A percentile compares a stretch with the other conserved stretches of the same genome.
phyloP scores from a whole-genome alignment of 2,329 filamentous ascomycete species.

The Fusarium sp. region DNA sequence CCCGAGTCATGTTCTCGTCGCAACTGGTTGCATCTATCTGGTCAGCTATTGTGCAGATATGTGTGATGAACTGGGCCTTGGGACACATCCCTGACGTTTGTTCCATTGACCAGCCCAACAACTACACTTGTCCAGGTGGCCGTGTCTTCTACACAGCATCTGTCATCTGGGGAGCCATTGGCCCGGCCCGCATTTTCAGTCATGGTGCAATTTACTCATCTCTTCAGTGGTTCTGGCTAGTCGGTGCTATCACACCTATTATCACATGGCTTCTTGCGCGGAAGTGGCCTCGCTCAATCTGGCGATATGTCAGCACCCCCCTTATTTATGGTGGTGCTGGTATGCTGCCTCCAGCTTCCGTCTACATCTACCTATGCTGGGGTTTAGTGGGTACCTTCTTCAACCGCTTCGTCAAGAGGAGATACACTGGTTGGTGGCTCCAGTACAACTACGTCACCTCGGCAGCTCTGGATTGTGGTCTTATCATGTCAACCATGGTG shows the following conservation, averaged over 20 bases:
- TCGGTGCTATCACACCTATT: slow-evolving; percentile 73
- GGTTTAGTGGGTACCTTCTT: slow-evolving; percentile 75
- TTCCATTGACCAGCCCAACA: slow-evolving; percentile 63
- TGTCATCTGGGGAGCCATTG: slow-evolving; percentile 80
- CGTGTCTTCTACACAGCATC: slow-evolving; percentile 76
- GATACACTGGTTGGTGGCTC: slow-evolving; percentile 80
- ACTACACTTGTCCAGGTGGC: slow-evolving; percentile 69
- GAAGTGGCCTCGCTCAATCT: slow-evolving; percentile 69
- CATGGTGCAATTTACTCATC: slow-evolving; percentile 71
- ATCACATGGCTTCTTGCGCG: slow-evolving; percentile 74
- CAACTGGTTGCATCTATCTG: slow-evolving; percentile 72
- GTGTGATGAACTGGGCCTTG: slow-evolving; percentile 76
- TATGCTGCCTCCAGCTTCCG: slow-evolving; percentile 76
- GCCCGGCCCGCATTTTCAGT: slow-evolving; percentile 77
- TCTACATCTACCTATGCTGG: slow-evolving; percentile 80
- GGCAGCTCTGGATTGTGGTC: slow-evolving; percentile 76
- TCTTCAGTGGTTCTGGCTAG: slow-evolving; percentile 79
- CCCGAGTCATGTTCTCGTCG: slow-evolving; percentile 71
- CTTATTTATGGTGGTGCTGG: slow-evolving; percentile 76
- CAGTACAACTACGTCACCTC: slow-evolving; percentile 83
- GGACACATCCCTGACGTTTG: slow-evolving; percentile 74
- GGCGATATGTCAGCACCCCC: slow-evolving; percentile 76
- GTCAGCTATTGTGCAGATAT: slow-evolving; percentile 73
- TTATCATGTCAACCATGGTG: slow-evolving; percentile 74
- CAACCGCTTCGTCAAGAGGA: slow-evolving; percentile 75